phyloP scores from a whole-genome alignment of 1,284 basidiomycete species.

The Leucoagaricus sp. region DNA sequence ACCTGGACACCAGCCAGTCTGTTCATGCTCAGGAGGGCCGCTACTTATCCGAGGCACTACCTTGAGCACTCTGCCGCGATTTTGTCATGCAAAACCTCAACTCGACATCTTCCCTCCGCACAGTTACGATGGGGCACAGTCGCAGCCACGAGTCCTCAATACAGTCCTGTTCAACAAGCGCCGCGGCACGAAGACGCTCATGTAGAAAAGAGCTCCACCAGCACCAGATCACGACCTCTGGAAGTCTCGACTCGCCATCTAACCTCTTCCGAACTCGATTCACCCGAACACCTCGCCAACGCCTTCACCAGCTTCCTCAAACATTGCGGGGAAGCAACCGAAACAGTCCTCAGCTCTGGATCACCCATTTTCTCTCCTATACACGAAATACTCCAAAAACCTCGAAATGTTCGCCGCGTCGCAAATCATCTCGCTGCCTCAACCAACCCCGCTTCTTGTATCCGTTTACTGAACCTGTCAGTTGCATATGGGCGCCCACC shows the following conservation, averaged over 20 bases:
- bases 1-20: slow-evolving; percentile 40
- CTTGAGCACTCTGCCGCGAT: slow-evolving; percentile 34
- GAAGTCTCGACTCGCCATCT: neutral
- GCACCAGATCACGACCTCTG: neutral
- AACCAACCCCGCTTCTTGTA: neutral
- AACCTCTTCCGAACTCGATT: too few species aligned
- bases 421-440: slow-evolving; percentile 8
- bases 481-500: slow-evolving; percentile 5
- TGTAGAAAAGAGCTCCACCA: neutral
- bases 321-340: slow-evolving; percentile 3
- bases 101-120: neutral
- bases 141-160: slow-evolving; percentile 5
- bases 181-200: neutral
- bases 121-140: slow-evolving; percentile 5
- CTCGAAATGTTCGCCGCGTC: neutral
- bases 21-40: slow-evolving; percentile 66
- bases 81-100: slow-evolving; percentile 12
- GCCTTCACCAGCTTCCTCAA: slow-evolving; percentile 3
- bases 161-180: neutral
- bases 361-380: neutral
- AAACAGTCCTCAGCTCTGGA: slow-evolving; percentile 9
- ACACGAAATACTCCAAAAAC: slow-evolving; percentile 1
- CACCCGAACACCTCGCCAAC: slow-evolving; percentile 5
- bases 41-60: slow-evolving; percentile 48
- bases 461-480: slow-evolving; percentile 11